phyloP scores from a whole-genome alignment of 768 basidiomycete species.

The Lyophyllum decastes region DNA sequence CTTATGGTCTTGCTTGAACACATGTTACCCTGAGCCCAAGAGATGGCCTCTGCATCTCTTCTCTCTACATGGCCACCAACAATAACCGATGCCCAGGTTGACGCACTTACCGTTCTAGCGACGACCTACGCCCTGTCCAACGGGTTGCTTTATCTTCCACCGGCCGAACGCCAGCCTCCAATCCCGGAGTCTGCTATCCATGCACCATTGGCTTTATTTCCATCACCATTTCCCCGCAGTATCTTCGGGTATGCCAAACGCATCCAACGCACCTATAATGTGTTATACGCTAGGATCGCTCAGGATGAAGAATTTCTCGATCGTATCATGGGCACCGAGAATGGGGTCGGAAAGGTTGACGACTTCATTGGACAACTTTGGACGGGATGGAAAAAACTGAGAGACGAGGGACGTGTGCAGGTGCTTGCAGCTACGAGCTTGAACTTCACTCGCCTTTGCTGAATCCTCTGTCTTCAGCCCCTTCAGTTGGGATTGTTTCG shows the following conservation, averaged over 20 bases:
- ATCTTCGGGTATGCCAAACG: conserved; percentile 66
- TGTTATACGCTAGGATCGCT: conserved; percentile 83
- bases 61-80: conserved; percentile 76
- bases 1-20: neutral
- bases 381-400: conserved; percentile 79
- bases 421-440: conserved; percentile 23
- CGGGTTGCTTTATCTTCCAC: conserved; percentile 82
- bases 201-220: conserved; percentile 87
- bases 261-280: conserved; percentile 81
- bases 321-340: conserved; percentile 75
- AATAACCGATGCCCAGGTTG: conserved; percentile 57
- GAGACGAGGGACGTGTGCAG: conserved; percentile 59
- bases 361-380: conserved; percentile 86
- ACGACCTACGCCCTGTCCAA: conserved; percentile 85
- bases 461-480: conserved; percentile 36
- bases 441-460: conserved; percentile 3
- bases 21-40: conserved; percentile 4
- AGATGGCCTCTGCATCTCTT: conserved; percentile 35
- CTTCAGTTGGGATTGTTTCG: conserved; percentile 89
- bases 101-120: conserved; percentile 61
- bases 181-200: conserved; percentile 78
- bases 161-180: conserved; percentile 44
- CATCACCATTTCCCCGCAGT: conserved; percentile 78
- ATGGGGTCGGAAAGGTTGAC: conserved; percentile 81
- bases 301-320: conserved; percentile 82